These are phyloP conservation scores for Colletotrichum gloeosporioides DNA, from an alignment of 2,329 filamentous ascomycete genomes.

Conservation along the genomic window DNA sequence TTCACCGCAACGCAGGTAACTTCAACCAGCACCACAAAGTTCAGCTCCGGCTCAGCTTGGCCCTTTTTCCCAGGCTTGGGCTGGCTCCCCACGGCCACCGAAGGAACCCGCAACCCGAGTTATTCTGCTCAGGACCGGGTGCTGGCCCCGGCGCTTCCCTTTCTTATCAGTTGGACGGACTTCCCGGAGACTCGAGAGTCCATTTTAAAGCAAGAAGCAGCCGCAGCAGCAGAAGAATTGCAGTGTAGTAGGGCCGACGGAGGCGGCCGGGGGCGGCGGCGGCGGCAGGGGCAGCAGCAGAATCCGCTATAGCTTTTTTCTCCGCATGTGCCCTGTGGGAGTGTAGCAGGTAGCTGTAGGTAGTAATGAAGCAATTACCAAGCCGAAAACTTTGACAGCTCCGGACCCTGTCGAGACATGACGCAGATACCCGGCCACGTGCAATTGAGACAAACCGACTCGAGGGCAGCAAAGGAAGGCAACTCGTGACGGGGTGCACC, in stretches of 20 bases:
- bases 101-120: background rate
- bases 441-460: background rate
- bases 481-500: background rate
- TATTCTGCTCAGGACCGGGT: background rate
- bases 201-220: background rate
- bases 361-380: background rate
- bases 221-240: background rate
- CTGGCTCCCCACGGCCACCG: background rate
- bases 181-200: background rate
- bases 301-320: background rate
- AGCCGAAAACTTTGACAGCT: background rate
- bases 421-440: background rate
- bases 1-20: background rate
- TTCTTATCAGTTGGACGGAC: background rate
- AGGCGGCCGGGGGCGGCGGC: background rate
- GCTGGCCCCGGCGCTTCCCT: background rate
- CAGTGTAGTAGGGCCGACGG: background rate
- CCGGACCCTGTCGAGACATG: conserved; percentile 7
- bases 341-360: background rate
- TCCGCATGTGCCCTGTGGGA: background rate
- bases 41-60: background rate
- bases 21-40: background rate
- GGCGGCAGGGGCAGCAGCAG: background rate
- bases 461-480: background rate
- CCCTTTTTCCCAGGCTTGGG: background rate